Base-by-base conservation (phyloP, 768 basidiomycete species). In the Punctularia strigosozonata region DNA sequence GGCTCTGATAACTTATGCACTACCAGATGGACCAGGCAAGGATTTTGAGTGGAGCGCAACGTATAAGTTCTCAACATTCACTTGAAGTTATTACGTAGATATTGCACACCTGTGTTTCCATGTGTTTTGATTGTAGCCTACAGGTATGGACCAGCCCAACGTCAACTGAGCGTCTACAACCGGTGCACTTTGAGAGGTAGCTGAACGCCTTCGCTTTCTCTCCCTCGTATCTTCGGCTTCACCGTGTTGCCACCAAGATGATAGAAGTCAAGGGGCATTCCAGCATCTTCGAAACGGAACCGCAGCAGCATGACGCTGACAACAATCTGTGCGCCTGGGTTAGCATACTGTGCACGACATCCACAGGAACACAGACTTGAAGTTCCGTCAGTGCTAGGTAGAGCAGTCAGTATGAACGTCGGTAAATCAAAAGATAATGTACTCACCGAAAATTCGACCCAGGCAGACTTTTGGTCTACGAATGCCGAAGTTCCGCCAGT, bases 31-130 rank as follows among this genome's bases (percentile, higher is more conserved):
- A 34, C 64, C 68, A 0, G 62, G 56, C 14, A 58, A 53, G 39
- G 59, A 65, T 26, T 73, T 57, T 43, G 54, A 59, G 30, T 73
- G 70, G 70, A 60, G 53, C 19, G 54, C 71, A 21, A 64, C 62
- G 25, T 70, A 71, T 45, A 64, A 59, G 43, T 71, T 73, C 50
- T 71, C 69, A 6, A 53, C 52, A 7, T 44, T 52, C 10, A 15
- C 46, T 4, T 49, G 41, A 45, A 33, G 28, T 8, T 18, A 13
- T 17, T 19, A n/a, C n/a, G n/a, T n/a, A n/a, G n/a, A 6, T 34
- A 19, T 18, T 40, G 6, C 25, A 21, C 19, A 13, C 8, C 17
- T 34, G 3, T 33, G 6, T n/a, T 17, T 24, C n/a, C 31, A 5
- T 23, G 23, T 24, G 36, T n/a, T 25, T 8, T n/a, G 36, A 8